Base-by-base conservation (phyloP, 1,284 basidiomycete genomes). In the Ceratobasidium papillatum region DNA sequence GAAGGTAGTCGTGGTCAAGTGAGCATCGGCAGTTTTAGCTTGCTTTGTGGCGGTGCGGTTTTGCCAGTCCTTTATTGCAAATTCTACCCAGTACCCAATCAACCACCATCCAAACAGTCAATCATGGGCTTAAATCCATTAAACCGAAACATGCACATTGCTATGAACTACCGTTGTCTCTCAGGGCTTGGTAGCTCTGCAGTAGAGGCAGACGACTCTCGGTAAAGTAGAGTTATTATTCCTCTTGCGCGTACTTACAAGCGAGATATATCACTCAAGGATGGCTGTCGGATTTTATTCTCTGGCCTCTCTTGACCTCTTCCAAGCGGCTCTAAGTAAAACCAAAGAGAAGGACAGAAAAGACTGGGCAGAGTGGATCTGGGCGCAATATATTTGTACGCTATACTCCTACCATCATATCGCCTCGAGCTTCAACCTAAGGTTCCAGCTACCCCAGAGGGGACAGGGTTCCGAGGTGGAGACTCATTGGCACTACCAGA, bases 271-370 rank as follows among this genome's bases (percentile, higher is more conserved):
- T 76, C 25, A 34, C 66, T 51, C 64, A 78, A 95, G 94, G 78
- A 84, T 95, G 78, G 94, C 92, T 1, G 80, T 95, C 56, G 89
- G 86, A n/a, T 96, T 94, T 84, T 96, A 96, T 80, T 93, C 91
- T 78, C 83, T 96, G 17, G 91, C 93, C 0, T 87, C 88, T 0
- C 82, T 96, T 34, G 94, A 95, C 79, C 82, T 96, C 19, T 85
- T 94, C 7, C 89, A 86, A 9, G 80, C 85, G 0, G 79, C 93
- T 2, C 80, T 87, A 11, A 81, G 83, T 5, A 87, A 87, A 75
- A 85, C 85, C 3, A 85, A 80, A 4, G 80, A 84, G 9, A 78
- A 80, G 5, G 89, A 93, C 74, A 86, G 88, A n/a, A 82, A 86
- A 43, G 81, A 80, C 2, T 96, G 93, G 92, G 85, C 84, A 72